These are phyloP conservation scores for Auriscalpium orientale DNA, from an alignment of 768 basidiomycete genomes.

Conservation along the genomic window DNA sequence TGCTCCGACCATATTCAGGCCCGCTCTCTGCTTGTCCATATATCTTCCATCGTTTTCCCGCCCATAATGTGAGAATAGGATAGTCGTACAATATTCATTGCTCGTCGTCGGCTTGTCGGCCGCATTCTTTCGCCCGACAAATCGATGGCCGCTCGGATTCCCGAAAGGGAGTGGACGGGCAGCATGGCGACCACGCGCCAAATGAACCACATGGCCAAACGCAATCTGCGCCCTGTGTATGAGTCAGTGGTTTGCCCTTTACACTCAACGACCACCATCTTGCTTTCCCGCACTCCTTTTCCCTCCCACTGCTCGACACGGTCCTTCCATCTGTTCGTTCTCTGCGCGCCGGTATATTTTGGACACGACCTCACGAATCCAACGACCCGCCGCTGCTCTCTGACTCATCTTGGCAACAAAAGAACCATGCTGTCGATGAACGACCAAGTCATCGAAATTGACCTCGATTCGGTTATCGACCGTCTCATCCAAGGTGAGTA, in stretches of 20 bases:
- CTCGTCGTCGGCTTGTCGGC: too few species aligned
- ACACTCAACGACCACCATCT: neutral
- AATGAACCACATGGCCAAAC: neutral
- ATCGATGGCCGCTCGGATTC: too few species aligned
- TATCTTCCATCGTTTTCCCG: neutral
- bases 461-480: constrained; percentile 99
- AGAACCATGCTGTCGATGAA: constrained; percentile 39
- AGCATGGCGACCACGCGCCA: neutral
- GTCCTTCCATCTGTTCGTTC: too few species aligned
- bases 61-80: constrained; percentile 1
- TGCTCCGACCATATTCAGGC: neutral
- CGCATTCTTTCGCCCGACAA: too few species aligned
- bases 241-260: neutral
- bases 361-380: too few species aligned
- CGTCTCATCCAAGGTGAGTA: constrained; percentile 90
- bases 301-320: too few species aligned
- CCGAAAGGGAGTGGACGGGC: neutral
- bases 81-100: neutral
- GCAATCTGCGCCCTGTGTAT: neutral
- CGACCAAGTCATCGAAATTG: constrained; percentile 84
- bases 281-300: neutral
- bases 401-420: too few species aligned
- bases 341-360: too few species aligned
- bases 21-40: neutral
- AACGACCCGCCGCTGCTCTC: too few species aligned